These are phyloP conservation scores for Aureobasidium sp. DNA, from an alignment of 2,329 filamentous ascomycete genomes.

Conservation along the genomic window DNA sequence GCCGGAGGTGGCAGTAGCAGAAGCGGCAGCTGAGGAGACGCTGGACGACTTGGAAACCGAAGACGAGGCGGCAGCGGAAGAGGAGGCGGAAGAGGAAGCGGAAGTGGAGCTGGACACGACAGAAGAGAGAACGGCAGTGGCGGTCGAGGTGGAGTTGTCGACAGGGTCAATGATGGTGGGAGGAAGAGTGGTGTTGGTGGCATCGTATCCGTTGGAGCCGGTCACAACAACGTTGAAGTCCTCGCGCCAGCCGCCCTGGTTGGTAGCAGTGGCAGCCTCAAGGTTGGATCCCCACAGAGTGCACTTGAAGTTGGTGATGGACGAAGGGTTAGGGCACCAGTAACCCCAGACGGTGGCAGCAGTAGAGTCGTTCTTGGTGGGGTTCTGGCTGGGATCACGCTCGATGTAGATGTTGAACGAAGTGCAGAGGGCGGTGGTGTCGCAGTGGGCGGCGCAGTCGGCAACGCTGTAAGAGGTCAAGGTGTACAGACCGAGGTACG, in stretches of 20 bases:
- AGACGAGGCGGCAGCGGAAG: not conserved
- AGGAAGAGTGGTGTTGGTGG: conserved; percentile 17
- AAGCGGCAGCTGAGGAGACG: not conserved
- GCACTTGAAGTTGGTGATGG: conserved; percentile 29
- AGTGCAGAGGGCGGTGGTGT: conserved; percentile 19
- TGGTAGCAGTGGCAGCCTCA: conserved; percentile 17
- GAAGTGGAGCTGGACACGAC: not conserved
- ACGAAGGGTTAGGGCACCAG: conserved; percentile 23
- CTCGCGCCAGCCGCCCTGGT: conserved; percentile 17
- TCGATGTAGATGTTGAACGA: conserved; percentile 22
- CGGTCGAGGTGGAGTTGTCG: conserved; percentile 12
- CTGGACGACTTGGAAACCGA: not conserved
- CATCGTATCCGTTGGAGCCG: conserved; percentile 20
- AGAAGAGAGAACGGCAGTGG: not conserved
- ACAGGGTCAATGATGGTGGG: not conserved
- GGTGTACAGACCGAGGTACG: conserved; percentile 22
- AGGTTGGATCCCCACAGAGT: conserved; percentile 26
- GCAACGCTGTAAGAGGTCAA: conserved; percentile 20
- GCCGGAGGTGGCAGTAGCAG: not conserved
- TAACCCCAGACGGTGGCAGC: conserved; percentile 18
- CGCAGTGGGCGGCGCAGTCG: conserved; percentile 20
- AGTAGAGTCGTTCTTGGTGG: conserved; percentile 18
- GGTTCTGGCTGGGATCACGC: conserved; percentile 21
- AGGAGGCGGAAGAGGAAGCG: not conserved
- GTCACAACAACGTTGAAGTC: conserved; percentile 19